Percentiles rank a stretch among this genome's conserved stretches.
phyloP scores from a whole-genome alignment of 2,329 filamentous ascomycete genomes.

The Drechslerella stenobrocha region DNA sequence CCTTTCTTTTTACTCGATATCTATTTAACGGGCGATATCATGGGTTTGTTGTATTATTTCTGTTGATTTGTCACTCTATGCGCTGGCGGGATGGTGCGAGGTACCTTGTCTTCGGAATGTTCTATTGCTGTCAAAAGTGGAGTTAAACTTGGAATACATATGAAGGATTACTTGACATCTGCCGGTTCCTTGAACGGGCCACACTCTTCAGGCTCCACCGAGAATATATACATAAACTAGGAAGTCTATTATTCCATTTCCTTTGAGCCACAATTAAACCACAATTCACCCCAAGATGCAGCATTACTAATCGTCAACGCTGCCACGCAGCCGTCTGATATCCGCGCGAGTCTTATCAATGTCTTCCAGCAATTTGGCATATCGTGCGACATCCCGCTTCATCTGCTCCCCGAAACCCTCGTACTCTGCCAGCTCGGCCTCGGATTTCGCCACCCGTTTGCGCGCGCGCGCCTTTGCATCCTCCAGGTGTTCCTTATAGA shows the following conservation, averaged over 20 bases:
- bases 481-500: conserved; percentile 52
- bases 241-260: too few species aligned
- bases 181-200: too few species aligned
- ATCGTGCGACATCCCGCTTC: conserved; percentile 28
- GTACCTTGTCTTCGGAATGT: not conserved
- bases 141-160: conserved; percentile 7
- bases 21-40: conserved; percentile 3
- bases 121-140: conserved; percentile 19
- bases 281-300: not conserved
- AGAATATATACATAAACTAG: too few species aligned
- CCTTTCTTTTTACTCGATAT: conserved; percentile 11
- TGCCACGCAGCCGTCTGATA: conserved; percentile 19
- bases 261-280: too few species aligned
- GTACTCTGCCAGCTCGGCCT: conserved; percentile 51
- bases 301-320: not conserved
- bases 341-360: conserved; percentile 18
- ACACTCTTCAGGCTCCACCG: too few species aligned
- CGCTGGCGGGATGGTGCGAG: not conserved
- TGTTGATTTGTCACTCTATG: not conserved
- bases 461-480: conserved; percentile 50
- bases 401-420: conserved; percentile 34
- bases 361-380: conserved; percentile 32
- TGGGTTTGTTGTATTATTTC: not conserved
- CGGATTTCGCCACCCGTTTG: conserved; percentile 49
- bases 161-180: not conserved